Evolutionary conservation across 1,284 basidiomycete species (phyloP).

Genomic region (Ustilago esculenta): DNA sequence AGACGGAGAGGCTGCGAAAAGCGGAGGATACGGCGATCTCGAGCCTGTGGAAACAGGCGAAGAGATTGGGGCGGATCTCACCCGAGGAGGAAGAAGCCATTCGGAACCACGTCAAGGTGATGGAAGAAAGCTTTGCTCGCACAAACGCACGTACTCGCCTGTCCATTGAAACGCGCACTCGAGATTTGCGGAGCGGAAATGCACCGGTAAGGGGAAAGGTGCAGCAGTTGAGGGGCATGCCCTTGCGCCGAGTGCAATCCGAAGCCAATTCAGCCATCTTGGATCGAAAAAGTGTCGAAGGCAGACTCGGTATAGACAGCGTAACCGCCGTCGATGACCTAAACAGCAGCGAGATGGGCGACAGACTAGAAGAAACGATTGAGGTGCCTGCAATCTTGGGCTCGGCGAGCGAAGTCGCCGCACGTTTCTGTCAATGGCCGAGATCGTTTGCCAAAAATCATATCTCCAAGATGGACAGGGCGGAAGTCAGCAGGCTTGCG

Average conservation of each 20-base stretch:
- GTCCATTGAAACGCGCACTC: conserved; percentile 4
- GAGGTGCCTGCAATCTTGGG: conserved; percentile 16
- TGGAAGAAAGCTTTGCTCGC: conserved; percentile 15
- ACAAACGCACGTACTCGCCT: conserved; percentile 14
- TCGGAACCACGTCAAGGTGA: conserved; percentile 19
- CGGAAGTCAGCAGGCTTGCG: conserved; percentile 11
- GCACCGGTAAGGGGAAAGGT: neutral
- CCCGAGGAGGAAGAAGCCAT: conserved; percentile 12
- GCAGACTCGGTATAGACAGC: neutral
- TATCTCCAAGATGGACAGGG: conserved; percentile 17
- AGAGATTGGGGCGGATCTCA: neutral
- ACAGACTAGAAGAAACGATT: conserved; percentile 14
- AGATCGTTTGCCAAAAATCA: conserved; percentile 6
- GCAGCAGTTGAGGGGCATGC: conserved; percentile 2
- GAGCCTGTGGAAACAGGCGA: conserved; percentile 21
- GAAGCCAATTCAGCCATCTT: conserved; percentile 3
- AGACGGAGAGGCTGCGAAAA: conserved; percentile 11
- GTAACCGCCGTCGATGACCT: conserved; percentile 15
- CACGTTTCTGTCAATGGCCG: conserved; percentile 34
- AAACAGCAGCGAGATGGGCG: conserved; percentile 1
- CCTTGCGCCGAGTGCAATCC: conserved; percentile 25
- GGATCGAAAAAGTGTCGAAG: neutral
- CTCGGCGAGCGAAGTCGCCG: conserved; percentile 33
- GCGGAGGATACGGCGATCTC: conserved; percentile 34
- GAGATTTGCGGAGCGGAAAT: neutral